Base-by-base conservation (phyloP, 192 early-diverging fungal species). In the Mortierella alpina region DNA sequence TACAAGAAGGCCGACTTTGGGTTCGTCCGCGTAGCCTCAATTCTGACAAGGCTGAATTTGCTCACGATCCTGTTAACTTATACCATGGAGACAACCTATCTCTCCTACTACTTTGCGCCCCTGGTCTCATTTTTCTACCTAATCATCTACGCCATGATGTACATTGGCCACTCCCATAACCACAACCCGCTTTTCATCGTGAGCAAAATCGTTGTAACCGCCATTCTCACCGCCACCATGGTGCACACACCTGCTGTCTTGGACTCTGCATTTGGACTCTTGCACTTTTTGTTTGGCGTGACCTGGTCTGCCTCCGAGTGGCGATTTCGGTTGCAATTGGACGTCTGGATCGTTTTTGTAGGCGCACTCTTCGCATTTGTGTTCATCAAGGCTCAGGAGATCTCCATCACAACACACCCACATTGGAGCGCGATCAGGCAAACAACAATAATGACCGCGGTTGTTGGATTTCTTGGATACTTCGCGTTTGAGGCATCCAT, bases 71-170 rank as follows among this genome's bases (percentile, higher is more conserved):
- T 84, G 1, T 76, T 95, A 57, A 86, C 88, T 1, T 94, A 92
- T 61, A 77, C 84, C 4, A 93, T 93, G 91, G 82, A 89, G 65
- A 91, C 86, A 7, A 84, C 87, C 61, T 91, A 91, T n/a, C 82
- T 95, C 59, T 89, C 88, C 57, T 95, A 94, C 72, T 95, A 95
- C 68, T 95, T 95, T 77, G 88, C 92, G 20, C 93, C 93, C 31
- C 78, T 95, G 50, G 90, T 91, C 41, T 86, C 88, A 47, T 89
- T 88, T 51, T 95, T 92, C 90, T 91, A 92, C 42, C 59, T 89
- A 48, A 63, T 91, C 45, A 88, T 95, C 6, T 95, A 87, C 80
- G 68, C 82, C 39, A 92, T 91, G 55, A 91, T 95, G 92, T 82
- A 87, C 50, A 60, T 90, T 23, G 73, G 63, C 12, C 74, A 86